Conservation (phyloP, 176 grass and related monocot genomes). For the Calamus simplicifolius region DNA sequence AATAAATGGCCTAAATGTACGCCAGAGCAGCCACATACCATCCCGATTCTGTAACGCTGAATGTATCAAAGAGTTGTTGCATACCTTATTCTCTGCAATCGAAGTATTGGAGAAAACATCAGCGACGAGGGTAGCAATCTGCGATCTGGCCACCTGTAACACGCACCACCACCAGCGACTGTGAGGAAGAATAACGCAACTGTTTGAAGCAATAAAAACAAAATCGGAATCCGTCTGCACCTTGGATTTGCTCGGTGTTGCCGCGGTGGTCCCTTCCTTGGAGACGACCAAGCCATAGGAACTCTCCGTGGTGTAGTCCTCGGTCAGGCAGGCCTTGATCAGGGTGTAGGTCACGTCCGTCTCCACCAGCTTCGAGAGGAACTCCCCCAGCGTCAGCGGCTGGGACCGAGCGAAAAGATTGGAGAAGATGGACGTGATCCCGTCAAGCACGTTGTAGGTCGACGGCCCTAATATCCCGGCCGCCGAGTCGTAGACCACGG, state of each 20-base stretch:
- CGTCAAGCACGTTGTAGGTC: constrained; percentile 71
- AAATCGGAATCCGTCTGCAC: constrained; percentile 1
- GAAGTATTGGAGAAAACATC: constrained; percentile 72
- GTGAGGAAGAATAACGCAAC: no score
- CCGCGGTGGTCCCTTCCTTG: constrained; percentile 36
- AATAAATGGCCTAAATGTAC: no score
- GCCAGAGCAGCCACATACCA: neutral
- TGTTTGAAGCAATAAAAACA: no score
- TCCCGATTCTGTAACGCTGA: no score
- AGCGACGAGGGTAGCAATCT: constrained; percentile 81
- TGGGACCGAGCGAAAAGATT: constrained; percentile 55
- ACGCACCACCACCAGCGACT: neutral
- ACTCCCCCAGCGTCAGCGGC: constrained; percentile 53
- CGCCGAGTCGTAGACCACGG: constrained; percentile 53
- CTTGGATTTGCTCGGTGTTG: constrained; percentile 23
- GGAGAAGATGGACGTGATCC: constrained; percentile 65
- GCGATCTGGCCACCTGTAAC: constrained; percentile 56
- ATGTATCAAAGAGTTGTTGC: neutral
- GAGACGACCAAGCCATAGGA: constrained; percentile 50
- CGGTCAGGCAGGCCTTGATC: constrained; percentile 59
- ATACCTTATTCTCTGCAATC: constrained; percentile 86
- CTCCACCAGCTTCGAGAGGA: constrained; percentile 67
- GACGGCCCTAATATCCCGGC: constrained; percentile 8
- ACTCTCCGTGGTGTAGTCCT: constrained; percentile 67
- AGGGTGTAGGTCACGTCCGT: constrained; percentile 78